These are phyloP conservation scores for Nicotiana obtusifolia DNA, from an alignment of 257 asterid genomes.

Conservation along the genomic window DNA sequence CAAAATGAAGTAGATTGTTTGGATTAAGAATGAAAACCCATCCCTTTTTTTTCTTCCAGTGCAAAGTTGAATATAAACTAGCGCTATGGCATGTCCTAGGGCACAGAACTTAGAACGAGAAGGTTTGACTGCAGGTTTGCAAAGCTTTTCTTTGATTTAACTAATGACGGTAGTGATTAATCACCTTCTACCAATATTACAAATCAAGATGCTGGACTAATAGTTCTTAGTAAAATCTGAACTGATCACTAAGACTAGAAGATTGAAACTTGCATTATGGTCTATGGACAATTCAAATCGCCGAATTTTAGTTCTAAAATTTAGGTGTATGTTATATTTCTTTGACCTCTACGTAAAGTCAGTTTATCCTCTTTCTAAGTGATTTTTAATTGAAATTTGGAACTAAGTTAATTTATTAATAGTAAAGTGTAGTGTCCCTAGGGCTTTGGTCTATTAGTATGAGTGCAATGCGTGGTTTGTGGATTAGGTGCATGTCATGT, in stretches of 20 bases:
- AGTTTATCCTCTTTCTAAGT: neutral
- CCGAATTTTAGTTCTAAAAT: too few species aligned
- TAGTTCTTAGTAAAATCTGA: neutral
- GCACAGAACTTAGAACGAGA: neutral
- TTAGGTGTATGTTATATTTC: neutral
- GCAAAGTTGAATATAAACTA: neutral
- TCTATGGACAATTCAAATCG: neutral
- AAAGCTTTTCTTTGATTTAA: neutral
- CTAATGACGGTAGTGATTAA: neutral
- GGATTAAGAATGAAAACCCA: neutral
- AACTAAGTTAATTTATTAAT: neutral
- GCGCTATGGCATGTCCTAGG: neutral
- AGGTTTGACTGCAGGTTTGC: neutral
- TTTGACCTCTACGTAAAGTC: neutral
- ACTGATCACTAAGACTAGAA: neutral
- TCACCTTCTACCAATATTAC: neutral
- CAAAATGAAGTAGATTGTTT: neutral
- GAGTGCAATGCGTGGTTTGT: too few species aligned
- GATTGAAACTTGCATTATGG: neutral
- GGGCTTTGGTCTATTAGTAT: too few species aligned
- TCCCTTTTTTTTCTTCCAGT: neutral
- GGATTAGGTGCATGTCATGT: too few species aligned
- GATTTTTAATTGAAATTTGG: neutral
- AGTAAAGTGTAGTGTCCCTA: too few species aligned
- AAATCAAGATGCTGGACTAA: neutral